Evolutionary conservation across 2,329 filamentous ascomycete genomes (phyloP), one percentile per base, ranked within the genome.

Genomic region (Coleophoma cylindrospora): DNA sequence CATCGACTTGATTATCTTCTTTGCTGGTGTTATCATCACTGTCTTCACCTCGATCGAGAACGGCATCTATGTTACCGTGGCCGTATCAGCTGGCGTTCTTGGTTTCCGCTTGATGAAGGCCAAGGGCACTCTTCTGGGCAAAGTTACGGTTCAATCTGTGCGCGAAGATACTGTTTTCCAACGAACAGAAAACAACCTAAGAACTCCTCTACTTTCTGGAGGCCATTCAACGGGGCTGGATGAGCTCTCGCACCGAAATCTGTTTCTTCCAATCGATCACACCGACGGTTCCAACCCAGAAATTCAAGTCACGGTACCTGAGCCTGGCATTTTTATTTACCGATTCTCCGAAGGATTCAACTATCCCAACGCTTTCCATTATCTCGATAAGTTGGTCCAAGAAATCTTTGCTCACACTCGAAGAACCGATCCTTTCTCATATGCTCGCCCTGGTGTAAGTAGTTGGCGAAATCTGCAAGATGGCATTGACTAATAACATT

Each of bases 261-360:
- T 96, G 32, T 99, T 94, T 76, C 70, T 97, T 17, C 94, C 94
- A 0, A 76, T 96, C 51, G 83, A 89, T 60, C 90, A 95, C 65
- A 76, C 77, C n/a, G 92, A 97, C 65, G 92, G 92, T 32, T 91
- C 89, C 1, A 97, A 97, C 66, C 92, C 92, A 0, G 77, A 86
- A 22, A 77, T 97, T 43, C 78, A 86, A 11, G 75, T 95, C n/a
- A 77, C 88, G 54, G 82, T 82, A 49, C 91, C 94, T 1, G 89
- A 94, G 61, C 92, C 92, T 0, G 94, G 94, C 47, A 80, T 99
- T 57, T 95, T 97, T 70, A 95, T 97, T 63, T 97, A 95, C 73
- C 84, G 92, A 41, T 96, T 96, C 68, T 84, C 87, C 0, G 92
- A 97, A 71, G 89, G 91, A 40, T 96, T 95, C 76, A 95, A 94